Evolutionary conservation across 2,329 filamentous ascomycete species (phyloP).

Genomic region (Hymenoscyphus repandus): DNA sequence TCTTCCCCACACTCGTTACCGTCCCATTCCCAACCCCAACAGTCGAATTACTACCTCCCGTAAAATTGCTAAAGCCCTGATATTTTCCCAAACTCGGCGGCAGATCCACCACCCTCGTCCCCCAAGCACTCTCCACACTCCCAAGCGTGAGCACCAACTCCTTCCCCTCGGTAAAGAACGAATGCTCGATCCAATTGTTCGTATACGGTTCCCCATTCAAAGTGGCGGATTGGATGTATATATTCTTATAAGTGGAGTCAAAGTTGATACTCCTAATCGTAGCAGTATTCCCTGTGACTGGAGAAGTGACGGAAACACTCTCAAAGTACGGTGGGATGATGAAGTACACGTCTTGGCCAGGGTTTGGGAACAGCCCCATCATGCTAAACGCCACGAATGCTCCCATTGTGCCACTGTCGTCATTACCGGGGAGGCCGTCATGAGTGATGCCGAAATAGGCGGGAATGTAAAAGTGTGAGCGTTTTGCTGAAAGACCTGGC

Average conservation of each 20-base stretch:
- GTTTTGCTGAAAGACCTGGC: conserved; percentile 38
- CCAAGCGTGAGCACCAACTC: conserved; percentile 47
- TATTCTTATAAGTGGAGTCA: conserved; percentile 48
- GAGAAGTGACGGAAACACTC: conserved; percentile 50
- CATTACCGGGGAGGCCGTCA: conserved; percentile 62
- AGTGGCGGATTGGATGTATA: conserved; percentile 61
- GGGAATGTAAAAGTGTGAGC: conserved; percentile 61
- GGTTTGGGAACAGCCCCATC: conserved; percentile 54
- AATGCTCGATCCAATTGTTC: conserved; percentile 62
- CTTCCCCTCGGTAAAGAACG: conserved; percentile 61
- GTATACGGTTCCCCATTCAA: conserved; percentile 55
- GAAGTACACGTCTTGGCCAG: conserved; percentile 64
- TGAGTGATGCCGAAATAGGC: conserved; percentile 53
- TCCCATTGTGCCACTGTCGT: conserved; percentile 61
- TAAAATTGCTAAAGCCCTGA: conserved; percentile 21
- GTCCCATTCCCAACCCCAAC: not conserved
- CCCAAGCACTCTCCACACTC: not conserved
- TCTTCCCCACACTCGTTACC: conserved; percentile 5
- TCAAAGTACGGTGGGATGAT: conserved; percentile 64
- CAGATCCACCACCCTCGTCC: conserved; percentile 47
- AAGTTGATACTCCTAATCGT: conserved; percentile 57
- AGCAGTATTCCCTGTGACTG: conserved; percentile 52
- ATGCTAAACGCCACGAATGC: conserved; percentile 24
- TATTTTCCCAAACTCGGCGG: conserved; percentile 49
- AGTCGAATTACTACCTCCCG: not conserved